A percentile compares a stretch with the other conserved stretches of the same genome.
Conservation (phyloP, 768 basidiomycete species). For the Serendipita vermifera region DNA sequence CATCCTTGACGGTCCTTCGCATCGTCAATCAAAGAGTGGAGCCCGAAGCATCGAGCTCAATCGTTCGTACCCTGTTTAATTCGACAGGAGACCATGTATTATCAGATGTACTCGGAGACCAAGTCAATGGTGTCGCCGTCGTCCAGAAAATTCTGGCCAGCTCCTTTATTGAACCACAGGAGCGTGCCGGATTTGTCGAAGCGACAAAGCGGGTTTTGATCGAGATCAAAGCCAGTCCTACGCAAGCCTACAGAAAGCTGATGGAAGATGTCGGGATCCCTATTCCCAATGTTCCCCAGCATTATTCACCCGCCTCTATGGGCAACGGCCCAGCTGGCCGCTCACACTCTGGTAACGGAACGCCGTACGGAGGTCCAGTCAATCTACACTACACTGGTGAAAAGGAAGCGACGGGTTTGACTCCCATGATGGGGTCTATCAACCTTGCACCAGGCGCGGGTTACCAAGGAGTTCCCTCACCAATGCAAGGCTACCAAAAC, state of each 20-base stretch:
- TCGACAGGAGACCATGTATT: slow-evolving; percentile 81
- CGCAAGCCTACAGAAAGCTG: slow-evolving; percentile 83
- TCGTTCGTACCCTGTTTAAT: slow-evolving; percentile 84
- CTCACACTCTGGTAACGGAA: not conserved
- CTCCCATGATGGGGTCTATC: slow-evolving; percentile 85
- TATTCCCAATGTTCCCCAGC: slow-evolving; percentile 75
- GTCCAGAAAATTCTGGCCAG: slow-evolving; percentile 87
- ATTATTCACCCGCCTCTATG: slow-evolving; percentile 40
- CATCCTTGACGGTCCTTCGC: slow-evolving; percentile 84
- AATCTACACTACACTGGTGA: slow-evolving; percentile 61
- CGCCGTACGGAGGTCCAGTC: slow-evolving; percentile 46
- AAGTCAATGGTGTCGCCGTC: slow-evolving; percentile 89
- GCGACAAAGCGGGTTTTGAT: slow-evolving; percentile 84
- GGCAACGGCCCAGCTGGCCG: slow-evolving; percentile 23
- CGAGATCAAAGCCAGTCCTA: slow-evolving; percentile 84
- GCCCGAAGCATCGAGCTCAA: slow-evolving; percentile 70
- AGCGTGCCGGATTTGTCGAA: slow-evolving; percentile 61
- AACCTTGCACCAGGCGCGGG: slow-evolving; percentile 45
- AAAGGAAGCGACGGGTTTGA: slow-evolving; percentile 63
- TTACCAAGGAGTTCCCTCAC: slow-evolving; percentile 54
- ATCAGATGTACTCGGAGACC: slow-evolving; percentile 88
- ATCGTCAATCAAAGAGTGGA: slow-evolving; percentile 96
- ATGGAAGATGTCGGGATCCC: slow-evolving; percentile 92
- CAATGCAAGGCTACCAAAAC: slow-evolving; percentile 35
- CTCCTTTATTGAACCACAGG: slow-evolving; percentile 60